Base-by-base conservation (phyloP, 75 land plant genomes). In the Azolla pinnata region DNA sequence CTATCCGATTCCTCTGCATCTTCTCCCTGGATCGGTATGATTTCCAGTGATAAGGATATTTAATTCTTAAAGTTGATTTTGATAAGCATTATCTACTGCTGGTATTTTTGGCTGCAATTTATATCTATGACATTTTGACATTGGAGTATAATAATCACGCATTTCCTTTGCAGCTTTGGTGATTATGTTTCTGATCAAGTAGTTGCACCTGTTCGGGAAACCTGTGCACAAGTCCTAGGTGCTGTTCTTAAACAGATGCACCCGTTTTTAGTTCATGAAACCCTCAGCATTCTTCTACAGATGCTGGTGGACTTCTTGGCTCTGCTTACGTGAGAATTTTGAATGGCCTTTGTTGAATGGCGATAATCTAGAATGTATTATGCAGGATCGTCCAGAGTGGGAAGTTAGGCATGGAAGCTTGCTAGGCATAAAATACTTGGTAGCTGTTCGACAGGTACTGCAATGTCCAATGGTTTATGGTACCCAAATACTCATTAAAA, bases 171-270 rank as follows among this genome's bases (percentile, higher is more conserved):
- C 73, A 93, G 98, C 17, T 95, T 95, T 76, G 99, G 99, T 46
- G 99, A 95, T 67, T 95, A 85, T 69, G 87, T 95, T 40, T 86
- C 99, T 19, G 99, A 95, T 67, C 99, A 95, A 63, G 99, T 95
- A 56, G 96, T 95, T 67, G 96, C 99, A 0, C 99, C 99, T 44
- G 99, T 95, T 21, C 63, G 99, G 3, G 99, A 95, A 76, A 95
- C 99, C 18, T 95, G 99, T 76, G 90, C 99, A 4, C 99, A 95
- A 67, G 96, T 86, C 28, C 64, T 95, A 56, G 99, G 99, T 68
- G 90, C 87, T 21, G 83, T 80, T 33, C 64, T 95, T 29, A 95
- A 86, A 71, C 85, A 81, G 56, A 89, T 95, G 90, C 83, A 86
- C 34, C 87, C 88, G 26, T 50, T 62, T 40, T 59, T 83, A 54